Base-by-base conservation (phyloP, 805 yeast genomes). In the Nakazawaea siamensis region DNA sequence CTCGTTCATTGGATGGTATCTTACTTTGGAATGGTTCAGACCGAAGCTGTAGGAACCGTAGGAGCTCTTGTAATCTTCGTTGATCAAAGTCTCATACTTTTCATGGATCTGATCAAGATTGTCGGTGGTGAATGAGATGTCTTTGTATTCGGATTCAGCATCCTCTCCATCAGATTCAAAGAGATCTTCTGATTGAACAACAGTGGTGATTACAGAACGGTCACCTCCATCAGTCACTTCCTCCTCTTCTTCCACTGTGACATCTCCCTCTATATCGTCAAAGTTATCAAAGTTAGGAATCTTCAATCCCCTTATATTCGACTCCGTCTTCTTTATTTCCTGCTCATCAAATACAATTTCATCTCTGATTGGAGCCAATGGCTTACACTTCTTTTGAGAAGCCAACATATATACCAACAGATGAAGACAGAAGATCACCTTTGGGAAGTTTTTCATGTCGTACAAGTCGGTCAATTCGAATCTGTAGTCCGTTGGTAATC, bases 391-490 rank as follows among this genome's bases (percentile, higher is more conserved):
- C 18, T 71, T 68, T 18, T 73, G 64, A 45, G 68, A 65, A 40
- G 79, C 68, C 37, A 92, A 64, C 52, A 85, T 73, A 45, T 73
- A 84, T 33, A 87, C 77, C 43, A 90, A 59, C 2, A 96, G 96
- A 60, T 90, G 96, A 24, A 92, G 58, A 46, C 97, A 88, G 57
- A 86, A 87, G 52, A 92, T 81, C 18, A 92, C 97, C 51, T 85
- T 88, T 12, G 97, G 97, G 15, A 88, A 72, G 51, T 90, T 83
- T 49, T 86, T 88, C 50, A 80, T 80, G 51, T 92, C 97, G 57
- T 87, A 92, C 24, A 92, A 65, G 56, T 92, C 98, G 3, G 95
- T 87, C 39, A 88, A 70, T 53, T 90, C 98, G 52, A 92, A 92
- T 32, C 82, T 70, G 54, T 88, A 92, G 36, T 87, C 67, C 38